A percentile compares a stretch with the other conserved stretches of the same genome.
Evolutionary conservation across 1,284 basidiomycete species (phyloP).

Genomic region (Tilletia caries): DNA sequence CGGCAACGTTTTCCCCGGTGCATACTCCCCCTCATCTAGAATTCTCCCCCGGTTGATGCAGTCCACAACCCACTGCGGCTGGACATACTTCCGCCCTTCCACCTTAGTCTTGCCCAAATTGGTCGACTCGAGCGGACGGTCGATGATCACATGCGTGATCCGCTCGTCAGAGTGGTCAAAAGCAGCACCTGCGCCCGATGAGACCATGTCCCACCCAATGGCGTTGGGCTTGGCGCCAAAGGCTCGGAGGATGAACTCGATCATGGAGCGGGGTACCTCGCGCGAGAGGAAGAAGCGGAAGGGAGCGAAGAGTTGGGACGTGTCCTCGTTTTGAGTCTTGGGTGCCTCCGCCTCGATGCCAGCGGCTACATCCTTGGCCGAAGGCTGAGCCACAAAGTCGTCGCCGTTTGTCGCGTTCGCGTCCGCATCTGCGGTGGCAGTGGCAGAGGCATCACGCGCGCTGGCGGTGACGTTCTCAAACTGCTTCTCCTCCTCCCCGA

Average conservation of each 20-base stretch:
- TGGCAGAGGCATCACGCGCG: conserved; percentile 8
- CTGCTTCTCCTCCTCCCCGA: conserved; percentile 29
- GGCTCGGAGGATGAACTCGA: conserved; percentile 90
- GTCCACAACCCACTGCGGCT: conserved; percentile 98
- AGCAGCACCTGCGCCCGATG: conserved; percentile 78
- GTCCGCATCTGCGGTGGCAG: not conserved
- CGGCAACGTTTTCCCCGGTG: conserved; percentile 80
- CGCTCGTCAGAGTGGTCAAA: conserved; percentile 60
- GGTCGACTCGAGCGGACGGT: conserved; percentile 66
- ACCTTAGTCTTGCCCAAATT: not conserved
- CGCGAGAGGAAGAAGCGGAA: conserved; percentile 94
- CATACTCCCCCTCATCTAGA: conserved; percentile 79
- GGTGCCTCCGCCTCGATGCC: conserved; percentile 54
- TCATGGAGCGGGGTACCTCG: conserved; percentile 84
- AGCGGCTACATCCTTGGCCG: conserved; percentile 61
- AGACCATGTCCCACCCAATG: conserved; percentile 77
- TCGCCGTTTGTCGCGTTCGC: conserved; percentile 25
- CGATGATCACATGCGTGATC: conserved; percentile 94
- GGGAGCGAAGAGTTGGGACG: conserved; percentile 67
- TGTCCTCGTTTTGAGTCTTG: conserved; percentile 38
- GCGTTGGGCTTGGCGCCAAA: conserved; percentile 70
- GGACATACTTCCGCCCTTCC: conserved; percentile 76
- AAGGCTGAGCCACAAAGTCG: conserved; percentile 53
- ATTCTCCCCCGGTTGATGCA: conserved; percentile 84
- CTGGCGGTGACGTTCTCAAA: conserved; percentile 20